Base-by-base conservation (phyloP, 345 rosid genomes). In the Eucalyptus melliodora region DNA sequence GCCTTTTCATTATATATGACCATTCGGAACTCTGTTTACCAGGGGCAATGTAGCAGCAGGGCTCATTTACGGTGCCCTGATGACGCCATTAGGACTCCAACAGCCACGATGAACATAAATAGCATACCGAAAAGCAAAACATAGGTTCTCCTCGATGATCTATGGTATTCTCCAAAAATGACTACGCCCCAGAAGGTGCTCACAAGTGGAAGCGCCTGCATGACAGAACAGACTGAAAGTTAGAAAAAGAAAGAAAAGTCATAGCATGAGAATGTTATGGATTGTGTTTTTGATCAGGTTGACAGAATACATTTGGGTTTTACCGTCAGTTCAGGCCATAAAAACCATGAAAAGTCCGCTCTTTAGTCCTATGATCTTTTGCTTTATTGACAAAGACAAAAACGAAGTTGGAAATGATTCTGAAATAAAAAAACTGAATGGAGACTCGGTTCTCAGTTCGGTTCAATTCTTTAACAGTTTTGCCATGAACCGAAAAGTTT, bases 131-230 rank as follows among this genome's bases (percentile, higher is more conserved):
- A 89, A 50, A 97, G 96, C 89, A 95, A 92, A 50, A 88, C 47
- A 87, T 97, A 96, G 30, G 99, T 97, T 91, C 90, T 93, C 86
- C 93, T 87, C 2, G 98, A 95, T n/a, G 99, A 97, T 91, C 90
- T 96, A 37, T 92, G 87, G 92, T 96, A 97, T 92, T 97, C 98
- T 86, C 99, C 99, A 87, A 96, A 97, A 67, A 97, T 81, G 62
- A 96, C 31, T 86, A 97, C 90, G 4, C 98, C 99, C 98, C 97
- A 97, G 89, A 97, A 96, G 4, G 99, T 97, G 93, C 97, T 95
- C 91, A 97, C 99, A 21, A 97, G 94, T 24, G 99, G 98, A 89
- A 97, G 96, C 90, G 98, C 97, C 99, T 97, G 96, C 60, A 82
- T 45, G 85, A 51, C 91, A 89, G 88, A 90, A 55, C 91, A 47